Evolutionary conservation across 257 asterid species (phyloP).

Genomic region (Capsicum baccatum): DNA sequence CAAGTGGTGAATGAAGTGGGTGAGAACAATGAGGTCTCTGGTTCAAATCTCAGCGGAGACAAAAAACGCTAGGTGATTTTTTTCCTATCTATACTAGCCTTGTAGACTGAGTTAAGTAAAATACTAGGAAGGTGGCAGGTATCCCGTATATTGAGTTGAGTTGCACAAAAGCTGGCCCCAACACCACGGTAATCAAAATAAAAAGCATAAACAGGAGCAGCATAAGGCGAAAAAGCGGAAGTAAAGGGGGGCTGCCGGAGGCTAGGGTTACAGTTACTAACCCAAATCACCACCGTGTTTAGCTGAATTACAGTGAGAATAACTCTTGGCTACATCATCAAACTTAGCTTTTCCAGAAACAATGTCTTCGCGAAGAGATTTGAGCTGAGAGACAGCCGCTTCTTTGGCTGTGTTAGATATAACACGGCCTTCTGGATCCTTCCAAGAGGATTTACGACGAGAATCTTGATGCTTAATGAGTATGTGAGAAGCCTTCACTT

Average conservation of each 20-base stretch:
- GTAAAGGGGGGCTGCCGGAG: not conserved
- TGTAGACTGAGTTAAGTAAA: no score
- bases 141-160: no score
- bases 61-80: no score
- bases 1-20: no score
- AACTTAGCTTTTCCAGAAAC: constrained; percentile 71
- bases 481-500: constrained; percentile 88
- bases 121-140: no score
- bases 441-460: constrained; percentile 95
- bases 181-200: no score
- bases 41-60: no score
- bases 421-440: constrained; percentile 83
- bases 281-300: constrained; percentile 99
- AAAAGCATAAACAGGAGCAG: no score
- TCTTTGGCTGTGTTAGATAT: constrained; percentile 81
- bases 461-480: constrained; percentile 95
- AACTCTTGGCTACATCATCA: constrained; percentile 64
- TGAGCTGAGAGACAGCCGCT: constrained; percentile 74
- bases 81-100: no score
- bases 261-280: constrained; percentile 42
- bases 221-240: not conserved
- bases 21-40: no score
- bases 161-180: no score
- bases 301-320: constrained; percentile 94
- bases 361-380: constrained; percentile 65